These are phyloP conservation scores for Candida palmyrensis DNA, from an alignment of 805 yeast species.

Conservation along the genomic window DNA sequence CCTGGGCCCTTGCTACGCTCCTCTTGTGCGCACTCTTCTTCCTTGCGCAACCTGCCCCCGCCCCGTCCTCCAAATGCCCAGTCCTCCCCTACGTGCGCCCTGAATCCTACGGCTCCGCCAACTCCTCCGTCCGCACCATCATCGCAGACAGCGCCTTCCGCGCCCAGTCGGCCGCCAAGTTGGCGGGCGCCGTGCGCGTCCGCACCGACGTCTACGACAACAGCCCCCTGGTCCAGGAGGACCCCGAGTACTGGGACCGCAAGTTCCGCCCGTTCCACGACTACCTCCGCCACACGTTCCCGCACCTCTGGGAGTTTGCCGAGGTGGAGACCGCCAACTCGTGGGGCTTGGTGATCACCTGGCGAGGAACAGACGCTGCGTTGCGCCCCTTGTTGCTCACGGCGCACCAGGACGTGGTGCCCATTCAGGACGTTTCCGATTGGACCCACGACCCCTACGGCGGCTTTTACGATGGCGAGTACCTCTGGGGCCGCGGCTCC, in stretches of 20 bases:
- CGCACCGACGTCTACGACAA: constrained; percentile 12
- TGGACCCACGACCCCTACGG: constrained; percentile 37
- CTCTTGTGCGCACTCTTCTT: no score
- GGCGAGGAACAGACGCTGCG: constrained; percentile 13
- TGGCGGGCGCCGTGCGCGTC: constrained; percentile 12
- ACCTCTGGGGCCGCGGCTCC: constrained; percentile 36
- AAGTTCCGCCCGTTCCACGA: constrained; percentile 14
- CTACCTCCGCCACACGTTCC: constrained; percentile 14
- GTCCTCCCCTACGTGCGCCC: constrained; percentile 18
- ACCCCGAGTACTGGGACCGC: constrained; percentile 12
- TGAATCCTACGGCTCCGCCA: constrained; percentile 11
- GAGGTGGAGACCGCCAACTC: constrained; percentile 11
- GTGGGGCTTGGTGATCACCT: constrained; percentile 17
- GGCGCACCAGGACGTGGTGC: constrained; percentile 22
- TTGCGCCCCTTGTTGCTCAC: constrained; percentile 17
- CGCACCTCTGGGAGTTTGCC: constrained; percentile 10
- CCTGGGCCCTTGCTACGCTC: no score
- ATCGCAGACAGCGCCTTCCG: constrained; percentile 10
- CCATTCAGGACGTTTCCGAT: constrained; percentile 16
- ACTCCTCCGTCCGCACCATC: constrained; percentile 14
- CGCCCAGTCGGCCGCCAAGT: constrained; percentile 10
- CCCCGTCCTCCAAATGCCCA: no score
- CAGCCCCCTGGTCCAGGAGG: constrained; percentile 10
- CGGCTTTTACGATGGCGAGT: constrained; percentile 32
- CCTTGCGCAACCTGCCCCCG: no score